Evolutionary conservation across 371 early-diverging fungal species (phyloP), one percentile per base, ranked within the genome.

Genomic region (Choanephora cucurbitarum): DNA sequence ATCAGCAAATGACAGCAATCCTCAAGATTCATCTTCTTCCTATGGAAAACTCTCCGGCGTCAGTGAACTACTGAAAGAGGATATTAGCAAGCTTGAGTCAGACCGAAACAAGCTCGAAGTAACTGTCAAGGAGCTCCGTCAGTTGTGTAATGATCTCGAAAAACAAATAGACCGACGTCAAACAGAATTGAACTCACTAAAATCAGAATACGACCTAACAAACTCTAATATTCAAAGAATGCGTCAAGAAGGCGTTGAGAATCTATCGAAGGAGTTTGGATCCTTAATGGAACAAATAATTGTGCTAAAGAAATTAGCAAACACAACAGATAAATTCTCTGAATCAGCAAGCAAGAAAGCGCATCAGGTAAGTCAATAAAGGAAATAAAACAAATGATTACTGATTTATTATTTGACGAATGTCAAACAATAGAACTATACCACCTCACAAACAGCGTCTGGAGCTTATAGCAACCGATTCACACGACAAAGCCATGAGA

Each of bases 201-300:
- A 66, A 44, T 57, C 54, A 1, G 75, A 74, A 53, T 69, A 70
- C 49, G 70, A 69, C 0, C 46, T 49, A n/a, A 45, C 66, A 2
- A 43, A 57, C 23, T 40, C 39, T n/a, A 58, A 67, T 19, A 49
- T 70, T 1, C 58, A 64, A 14, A 44, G 51, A 17, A 50, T 55
- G 22, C 44, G 69, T 17, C 54, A 62, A 17, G 70, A 70, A 8
- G 52, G 39, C 17, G 31, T 54, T 9, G 34, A 34, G 7, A 46
- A 55, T 19, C 15, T 77, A n/a, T 49, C 75, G 1, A 57, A 65
- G 19, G 75, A 77, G 6, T 32, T 77, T 23, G 75, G 72, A 9
- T 73, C 77, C 5, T 55, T 76, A 8, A 55, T 76, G 15, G 43
- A 56, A 2, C 77, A 76, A 37, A 68, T 76, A 14, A 24, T 58